These are phyloP conservation scores for Talaromyces albobiverticillius DNA, from an alignment of 2,329 filamentous ascomycete species.

Conservation along the genomic window DNA sequence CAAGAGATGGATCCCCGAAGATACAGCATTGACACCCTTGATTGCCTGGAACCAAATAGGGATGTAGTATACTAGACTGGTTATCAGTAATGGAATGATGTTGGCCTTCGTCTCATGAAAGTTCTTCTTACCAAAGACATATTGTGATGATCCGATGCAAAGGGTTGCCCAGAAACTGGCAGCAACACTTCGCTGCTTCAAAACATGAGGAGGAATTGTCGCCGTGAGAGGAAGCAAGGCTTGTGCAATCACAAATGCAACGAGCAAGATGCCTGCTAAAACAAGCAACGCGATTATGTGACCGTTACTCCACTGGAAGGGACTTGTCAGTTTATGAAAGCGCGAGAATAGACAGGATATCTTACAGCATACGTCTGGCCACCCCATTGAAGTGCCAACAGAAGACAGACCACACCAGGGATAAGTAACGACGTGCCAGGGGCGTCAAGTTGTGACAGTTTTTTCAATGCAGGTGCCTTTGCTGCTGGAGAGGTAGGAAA, in stretches of 20 bases:
- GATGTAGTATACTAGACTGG: slow-evolving; percentile 27
- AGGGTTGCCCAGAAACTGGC: slow-evolving; percentile 35
- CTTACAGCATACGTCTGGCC: slow-evolving; percentile 17
- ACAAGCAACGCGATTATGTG: slow-evolving; percentile 50
- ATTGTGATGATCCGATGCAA: slow-evolving; percentile 39
- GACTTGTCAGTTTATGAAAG: not conserved
- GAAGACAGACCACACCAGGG: slow-evolving; percentile 44
- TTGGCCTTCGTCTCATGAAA: slow-evolving; percentile 10
- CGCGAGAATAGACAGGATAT: not conserved
- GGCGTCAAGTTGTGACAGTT: not conserved
- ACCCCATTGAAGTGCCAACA: slow-evolving; percentile 49
- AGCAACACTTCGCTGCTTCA: slow-evolving; percentile 42
- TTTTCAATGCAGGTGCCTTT: not conserved
- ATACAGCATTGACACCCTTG: slow-evolving; percentile 26
- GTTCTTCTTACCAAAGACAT: slow-evolving; percentile 25
- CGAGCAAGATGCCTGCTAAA: slow-evolving; percentile 47
- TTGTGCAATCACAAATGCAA: slow-evolving; percentile 39
- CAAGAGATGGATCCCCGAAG: slow-evolving; percentile 41
- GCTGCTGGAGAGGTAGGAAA: not conserved
- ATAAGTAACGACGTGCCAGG: slow-evolving; percentile 31
- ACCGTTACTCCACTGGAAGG: slow-evolving; percentile 41
- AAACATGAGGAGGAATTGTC: slow-evolving; percentile 43
- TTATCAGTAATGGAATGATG: not conserved
- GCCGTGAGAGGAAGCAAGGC: slow-evolving; percentile 30
- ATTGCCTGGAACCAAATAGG: slow-evolving; percentile 22